Base-by-base conservation (phyloP, 202 grass and related monocot species). In the Zoysia matrella region DNA sequence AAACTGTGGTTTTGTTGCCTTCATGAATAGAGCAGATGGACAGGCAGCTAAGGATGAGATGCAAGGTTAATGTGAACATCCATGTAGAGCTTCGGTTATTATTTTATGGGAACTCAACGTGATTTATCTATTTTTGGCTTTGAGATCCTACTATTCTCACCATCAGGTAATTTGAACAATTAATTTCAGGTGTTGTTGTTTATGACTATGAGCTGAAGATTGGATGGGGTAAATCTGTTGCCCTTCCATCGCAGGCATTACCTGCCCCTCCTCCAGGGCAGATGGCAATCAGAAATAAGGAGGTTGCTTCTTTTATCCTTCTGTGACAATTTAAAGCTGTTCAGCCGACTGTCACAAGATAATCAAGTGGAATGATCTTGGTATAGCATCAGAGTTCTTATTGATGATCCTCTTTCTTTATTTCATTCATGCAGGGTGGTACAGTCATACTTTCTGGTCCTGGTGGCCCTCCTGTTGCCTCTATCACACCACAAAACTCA, bases 121-220 rank as follows among this genome's bases (percentile, higher is more conserved):
- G 63, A 47, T 60, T 49, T 65, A 61, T 55, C 62, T 65, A 65
- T 55, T 58, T 58, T 58, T 7, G n/a, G 13, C 6, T 57, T 74
- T 15, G 11, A 48, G 73, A 72, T 75, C 6, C 15, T n/a, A 74
- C 36, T 81, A 52, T 56, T 18, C 43, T 80, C 74, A 40, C 52
- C 67, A 72, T 70, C 51, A 52, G 36, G 74, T 51, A 78, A 67
- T 49, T 69, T 84, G n/a, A 75, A 72, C 39, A 63, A 71, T 88
- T 63, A 74, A 72, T 72, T 77, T 76, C 81, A 99, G 96, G 93
- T 85, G 91, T 99, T 78, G 68, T 99, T 86, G 89, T 99, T 52
- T 99, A 99, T 63, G 96, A 95, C 74, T 93, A 94, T 89, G 96
- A 99, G 66, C 89, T 99, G 71, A 95, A 99, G 80, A 89, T 99